A percentile compares a stretch with the other conserved stretches of the same genome.
Conservation (phyloP, 108 stramenopile species). For the Bacterosira constricta region DNA sequence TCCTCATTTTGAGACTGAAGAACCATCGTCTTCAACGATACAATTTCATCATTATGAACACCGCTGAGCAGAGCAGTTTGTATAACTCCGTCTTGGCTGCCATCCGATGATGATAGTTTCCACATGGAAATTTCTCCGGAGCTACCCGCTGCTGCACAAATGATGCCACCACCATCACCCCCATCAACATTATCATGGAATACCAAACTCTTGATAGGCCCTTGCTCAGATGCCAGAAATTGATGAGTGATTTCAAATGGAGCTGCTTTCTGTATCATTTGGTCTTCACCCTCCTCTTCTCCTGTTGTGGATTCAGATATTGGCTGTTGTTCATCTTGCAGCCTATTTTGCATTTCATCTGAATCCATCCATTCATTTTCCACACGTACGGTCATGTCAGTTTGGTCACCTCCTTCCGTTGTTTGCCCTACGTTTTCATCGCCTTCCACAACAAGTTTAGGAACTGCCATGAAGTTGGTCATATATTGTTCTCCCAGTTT, state of each 20-base stretch:
- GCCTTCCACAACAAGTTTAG: conserved; percentile 21
- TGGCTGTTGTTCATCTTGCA: conserved; percentile 1
- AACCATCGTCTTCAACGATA: conserved; percentile 43
- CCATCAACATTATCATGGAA: conserved; percentile 37
- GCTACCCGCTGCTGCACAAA: conserved; percentile 38
- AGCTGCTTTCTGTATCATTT: conserved; percentile 1
- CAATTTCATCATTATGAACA: conserved; percentile 47
- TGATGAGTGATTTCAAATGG: conserved; percentile 46
- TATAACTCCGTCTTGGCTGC: not conserved
- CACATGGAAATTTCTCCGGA: conserved; percentile 43
- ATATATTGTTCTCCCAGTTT: conserved; percentile 56
- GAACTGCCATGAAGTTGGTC: conserved; percentile 45
- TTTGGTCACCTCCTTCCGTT: not conserved
- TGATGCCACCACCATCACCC: conserved; percentile 7
- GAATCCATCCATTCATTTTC: conserved; percentile 26
- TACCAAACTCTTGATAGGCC: conserved; percentile 27
- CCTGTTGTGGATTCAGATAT: not conserved
- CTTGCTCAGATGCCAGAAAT: conserved; percentile 43
- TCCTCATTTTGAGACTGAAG: conserved; percentile 17
- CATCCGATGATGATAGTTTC: conserved; percentile 11
- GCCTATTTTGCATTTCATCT: conserved; percentile 3
- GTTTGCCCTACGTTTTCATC: not conserved
- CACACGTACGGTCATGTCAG: conserved; percentile 9
- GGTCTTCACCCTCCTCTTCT: not conserved
- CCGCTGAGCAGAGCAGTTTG: conserved; percentile 15